These are phyloP conservation scores for Colletotrichum sp. DNA, from an alignment of 2,329 filamentous ascomycete species.

Conservation along the genomic window DNA sequence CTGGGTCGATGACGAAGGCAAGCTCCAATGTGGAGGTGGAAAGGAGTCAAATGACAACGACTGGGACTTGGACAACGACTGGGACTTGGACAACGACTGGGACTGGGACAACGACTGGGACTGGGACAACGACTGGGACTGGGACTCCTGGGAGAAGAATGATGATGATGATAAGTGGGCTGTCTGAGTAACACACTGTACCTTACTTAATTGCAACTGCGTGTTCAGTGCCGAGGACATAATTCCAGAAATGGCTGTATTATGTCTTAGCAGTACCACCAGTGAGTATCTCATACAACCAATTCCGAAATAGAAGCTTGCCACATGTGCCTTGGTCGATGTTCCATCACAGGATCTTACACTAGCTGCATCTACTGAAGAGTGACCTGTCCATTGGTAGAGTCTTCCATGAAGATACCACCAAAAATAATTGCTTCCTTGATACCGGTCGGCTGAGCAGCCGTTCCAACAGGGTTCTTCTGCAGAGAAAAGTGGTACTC, in stretches of 20 bases:
- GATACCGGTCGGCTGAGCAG: slow-evolving; percentile 33
- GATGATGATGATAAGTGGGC: background rate
- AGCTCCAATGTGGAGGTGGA: background rate
- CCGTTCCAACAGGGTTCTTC: slow-evolving; percentile 40
- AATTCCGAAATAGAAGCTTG: background rate
- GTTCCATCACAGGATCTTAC: background rate
- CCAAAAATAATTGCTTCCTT: slow-evolving; percentile 37
- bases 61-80: too few species aligned
- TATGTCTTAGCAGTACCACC: background rate
- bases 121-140: too few species aligned
- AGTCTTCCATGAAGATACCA: slow-evolving; percentile 38
- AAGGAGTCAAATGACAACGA: too few species aligned
- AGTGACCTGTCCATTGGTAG: slow-evolving; percentile 17
- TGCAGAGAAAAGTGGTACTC: slow-evolving; percentile 51
- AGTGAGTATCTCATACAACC: background rate
- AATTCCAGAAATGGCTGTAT: background rate
- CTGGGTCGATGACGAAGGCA: background rate
- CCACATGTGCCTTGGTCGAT: background rate
- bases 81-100: too few species aligned
- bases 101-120: too few species aligned
- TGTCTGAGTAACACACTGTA: background rate
- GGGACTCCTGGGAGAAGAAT: background rate
- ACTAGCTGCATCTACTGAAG: slow-evolving; percentile 8
- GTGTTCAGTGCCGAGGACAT: background rate
- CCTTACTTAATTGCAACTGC: background rate